A percentile compares a stretch with the other conserved stretches of the same genome.
phyloP scores from a whole-genome alignment of 495 filamentous ascomycete species.

The Xylaria curta region DNA sequence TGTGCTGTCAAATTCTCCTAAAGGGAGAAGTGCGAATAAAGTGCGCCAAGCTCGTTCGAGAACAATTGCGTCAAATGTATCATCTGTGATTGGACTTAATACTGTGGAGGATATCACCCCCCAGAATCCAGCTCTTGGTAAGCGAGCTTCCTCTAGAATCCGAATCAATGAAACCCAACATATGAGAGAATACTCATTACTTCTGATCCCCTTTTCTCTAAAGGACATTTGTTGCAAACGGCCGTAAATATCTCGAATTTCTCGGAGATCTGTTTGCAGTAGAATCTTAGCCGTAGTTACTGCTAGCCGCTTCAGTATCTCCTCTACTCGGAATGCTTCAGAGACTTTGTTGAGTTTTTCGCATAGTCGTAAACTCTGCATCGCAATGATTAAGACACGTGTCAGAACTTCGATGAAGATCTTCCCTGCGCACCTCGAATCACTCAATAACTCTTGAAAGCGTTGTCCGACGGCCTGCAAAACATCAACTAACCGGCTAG shows the following conservation, averaged over 20 bases:
- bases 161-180: conserved; percentile 72
- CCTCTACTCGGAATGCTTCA: conserved; percentile 49
- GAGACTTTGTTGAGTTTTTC: conserved; percentile 35
- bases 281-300: conserved; percentile 48
- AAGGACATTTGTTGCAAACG: conserved; percentile 59
- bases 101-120: conserved; percentile 60
- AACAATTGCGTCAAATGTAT: conserved; percentile 52
- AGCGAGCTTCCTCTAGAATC: conserved; percentile 56
- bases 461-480: conserved; percentile 47
- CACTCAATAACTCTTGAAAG: conserved; percentile 35
- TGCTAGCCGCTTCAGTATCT: conserved; percentile 48
- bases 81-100: conserved; percentile 27
- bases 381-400: conserved; percentile 37
- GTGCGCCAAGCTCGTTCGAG: conserved; percentile 77
- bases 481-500: conserved; percentile 53
- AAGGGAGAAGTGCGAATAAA: conserved; percentile 76
- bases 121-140: conserved; percentile 62
- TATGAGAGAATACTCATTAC: conserved; percentile 62
- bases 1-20: conserved; percentile 73
- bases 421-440: conserved; percentile 22
- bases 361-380: conserved; percentile 45
- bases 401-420: conserved; percentile 38
- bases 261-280: conserved; percentile 54
- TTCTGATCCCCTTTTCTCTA: conserved; percentile 71
- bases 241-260: conserved; percentile 67